Evolutionary conservation across 2,329 filamentous ascomycete species (phyloP), one percentile per base, ranked within the genome.

Genomic region (Neofusicoccum parvum): DNA sequence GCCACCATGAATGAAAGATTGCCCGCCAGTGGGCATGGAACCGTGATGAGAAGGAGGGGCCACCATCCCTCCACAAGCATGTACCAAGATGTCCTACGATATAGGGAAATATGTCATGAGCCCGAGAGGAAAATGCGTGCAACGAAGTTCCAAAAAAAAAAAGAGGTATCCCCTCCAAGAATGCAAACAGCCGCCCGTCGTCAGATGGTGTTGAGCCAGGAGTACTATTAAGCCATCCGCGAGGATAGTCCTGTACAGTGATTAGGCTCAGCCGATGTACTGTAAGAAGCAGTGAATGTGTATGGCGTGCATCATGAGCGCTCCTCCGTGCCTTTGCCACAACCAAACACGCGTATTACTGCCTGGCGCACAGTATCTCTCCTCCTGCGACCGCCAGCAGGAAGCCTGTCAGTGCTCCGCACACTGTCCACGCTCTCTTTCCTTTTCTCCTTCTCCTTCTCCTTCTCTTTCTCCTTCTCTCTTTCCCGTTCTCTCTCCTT

Each of bases 321-420:
- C 48, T 51, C 48, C 15, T 63, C 60, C 23, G 32, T 34, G 36
- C 36, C 49, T 27, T 56, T 39, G 14, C 49, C 49, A 17, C 62
- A 64, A n/a, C 62, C 39, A 36, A 64, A 56, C 15, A 56, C 62
- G 14, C 62, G 62, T n/a, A 64, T 53, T 11, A 64, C 48, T n/a
- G 62, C 62, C 17, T 64, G 49, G 7, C 62, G 62, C 27, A 64
- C 51, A 20, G 62, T 64, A 32, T 41, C 45, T 34, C 62, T 39
- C 20, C 60, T 54, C 34, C 62, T 54, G 3, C 62, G 39, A 5
- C 50, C 17, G 1, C 43, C 34, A 4, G 17, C 9, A 2, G 41
- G 50, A 10, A 39, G 41, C 50, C 32, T 51, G 14, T 64, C 51
- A 17, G 12, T 15, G 6, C 39, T 41, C 15, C 36, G 23, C n/a